Conservation (phyloP, 495 filamentous ascomycete genomes). For the Podospora appendiculata region DNA sequence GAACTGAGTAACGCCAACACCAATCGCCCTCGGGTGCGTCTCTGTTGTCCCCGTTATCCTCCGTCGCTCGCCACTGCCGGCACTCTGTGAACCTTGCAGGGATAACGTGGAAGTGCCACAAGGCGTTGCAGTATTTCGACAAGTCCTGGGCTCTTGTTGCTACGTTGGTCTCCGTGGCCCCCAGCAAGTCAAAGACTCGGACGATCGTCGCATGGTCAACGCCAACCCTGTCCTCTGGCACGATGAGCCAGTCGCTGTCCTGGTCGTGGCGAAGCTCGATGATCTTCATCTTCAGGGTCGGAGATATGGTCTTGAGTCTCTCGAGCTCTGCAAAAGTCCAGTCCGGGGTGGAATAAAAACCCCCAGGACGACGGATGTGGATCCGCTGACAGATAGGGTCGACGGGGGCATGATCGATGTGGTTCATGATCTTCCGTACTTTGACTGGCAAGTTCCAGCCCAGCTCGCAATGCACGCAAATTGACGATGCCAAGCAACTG, state of each 20-base stretch:
- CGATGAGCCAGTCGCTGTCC: background rate
- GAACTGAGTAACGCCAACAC: background rate
- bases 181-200: background rate
- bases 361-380: background rate
- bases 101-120: slow-evolving; percentile 6
- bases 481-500: too few species aligned
- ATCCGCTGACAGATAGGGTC: slow-evolving; percentile 3
- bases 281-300: background rate
- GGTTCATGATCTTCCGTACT: background rate
- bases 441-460: background rate
- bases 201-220: background rate
- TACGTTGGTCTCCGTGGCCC: background rate
- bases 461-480: background rate
- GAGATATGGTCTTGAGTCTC: background rate
- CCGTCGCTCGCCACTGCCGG: slow-evolving; percentile 1
- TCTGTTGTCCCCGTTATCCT: background rate
- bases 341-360: background rate
- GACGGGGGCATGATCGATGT: background rate
- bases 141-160: background rate
- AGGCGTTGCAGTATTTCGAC: slow-evolving; percentile 1
- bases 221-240: background rate
- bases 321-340: slow-evolving; percentile 1
- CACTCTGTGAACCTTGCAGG: background rate
- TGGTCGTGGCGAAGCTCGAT: background rate
- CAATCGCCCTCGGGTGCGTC: background rate